These are phyloP conservation scores for Mycena sanguinolenta DNA, from an alignment of 768 basidiomycete genomes.

Conservation along the genomic window DNA sequence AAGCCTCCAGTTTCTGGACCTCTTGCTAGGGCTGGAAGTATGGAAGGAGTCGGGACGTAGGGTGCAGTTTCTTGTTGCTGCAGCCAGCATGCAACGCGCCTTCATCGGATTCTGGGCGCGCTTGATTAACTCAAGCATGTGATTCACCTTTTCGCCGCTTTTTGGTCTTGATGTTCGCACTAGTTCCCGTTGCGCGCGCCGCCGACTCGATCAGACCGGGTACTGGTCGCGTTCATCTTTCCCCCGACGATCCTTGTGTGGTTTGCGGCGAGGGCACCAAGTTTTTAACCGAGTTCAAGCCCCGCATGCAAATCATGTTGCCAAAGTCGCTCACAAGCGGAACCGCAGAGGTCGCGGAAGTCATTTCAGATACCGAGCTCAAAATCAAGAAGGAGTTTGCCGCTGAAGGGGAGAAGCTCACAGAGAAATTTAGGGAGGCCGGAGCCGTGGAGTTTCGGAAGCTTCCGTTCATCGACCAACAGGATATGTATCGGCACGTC, in stretches of 20 bases:
- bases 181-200: constrained; percentile 89
- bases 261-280: constrained; percentile 85
- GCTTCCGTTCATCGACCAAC: constrained; percentile 92
- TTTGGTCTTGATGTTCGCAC: background rate
- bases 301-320: constrained; percentile 89
- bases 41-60: constrained; percentile 85
- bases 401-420: constrained; percentile 74
- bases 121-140: constrained; percentile 80
- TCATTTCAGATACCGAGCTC: constrained; percentile 90
- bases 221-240: constrained; percentile 77
- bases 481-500: constrained; percentile 94
- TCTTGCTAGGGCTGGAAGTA: constrained; percentile 87
- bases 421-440: constrained; percentile 77
- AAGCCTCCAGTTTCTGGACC: constrained; percentile 83
- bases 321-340: constrained; percentile 83
- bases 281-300: constrained; percentile 80
- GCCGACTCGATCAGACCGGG: constrained; percentile 87
- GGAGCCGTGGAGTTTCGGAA: constrained; percentile 80
- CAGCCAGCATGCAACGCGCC: constrained; percentile 85
- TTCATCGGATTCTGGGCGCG: constrained; percentile 86
- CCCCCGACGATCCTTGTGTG: constrained; percentile 82
- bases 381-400: constrained; percentile 90
- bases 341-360: constrained; percentile 87
- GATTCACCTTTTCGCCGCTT: background rate
- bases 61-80: constrained; percentile 91